phyloP scores from a whole-genome alignment of 2,329 filamentous ascomycete genomes.

The Albifimbria verrucaria region DNA sequence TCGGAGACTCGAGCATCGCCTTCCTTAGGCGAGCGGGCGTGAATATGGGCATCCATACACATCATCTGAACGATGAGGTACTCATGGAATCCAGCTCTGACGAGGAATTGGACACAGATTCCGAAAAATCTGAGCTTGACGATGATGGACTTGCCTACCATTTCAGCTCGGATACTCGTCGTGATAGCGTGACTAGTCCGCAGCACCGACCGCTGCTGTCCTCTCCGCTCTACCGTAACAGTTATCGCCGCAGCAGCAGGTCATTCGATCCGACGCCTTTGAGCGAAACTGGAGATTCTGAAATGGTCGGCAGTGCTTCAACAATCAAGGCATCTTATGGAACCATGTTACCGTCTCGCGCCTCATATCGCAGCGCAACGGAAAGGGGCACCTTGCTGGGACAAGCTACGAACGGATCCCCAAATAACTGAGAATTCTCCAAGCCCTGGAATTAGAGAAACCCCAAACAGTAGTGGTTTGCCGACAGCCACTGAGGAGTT shows the following conservation, averaged over 20 bases:
- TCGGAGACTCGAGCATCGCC: slow-evolving; percentile 56
- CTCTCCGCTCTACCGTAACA: not conserved
- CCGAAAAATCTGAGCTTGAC: slow-evolving; percentile 24
- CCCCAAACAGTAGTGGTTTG: not conserved
- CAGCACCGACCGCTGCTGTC: not conserved
- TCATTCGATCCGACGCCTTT: not conserved
- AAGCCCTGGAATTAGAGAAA: not conserved
- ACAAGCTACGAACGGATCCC: slow-evolving; percentile 10
- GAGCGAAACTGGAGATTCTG: slow-evolving; percentile 9
- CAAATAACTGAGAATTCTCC: slow-evolving; percentile 4
- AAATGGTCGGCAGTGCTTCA: not conserved
- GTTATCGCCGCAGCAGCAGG: not conserved
- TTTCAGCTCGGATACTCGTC: not conserved
- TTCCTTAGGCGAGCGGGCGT: slow-evolving; percentile 56
- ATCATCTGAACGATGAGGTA: slow-evolving; percentile 63
- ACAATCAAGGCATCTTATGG: slow-evolving; percentile 24
- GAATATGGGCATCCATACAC: slow-evolving; percentile 72
- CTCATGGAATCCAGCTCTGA: slow-evolving; percentile 39
- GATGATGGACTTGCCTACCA: slow-evolving; percentile 12
- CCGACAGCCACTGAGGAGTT: not conserved
- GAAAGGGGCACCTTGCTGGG: no score
- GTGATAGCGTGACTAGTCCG: not conserved
- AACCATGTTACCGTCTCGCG: slow-evolving; percentile 25
- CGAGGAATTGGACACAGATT: slow-evolving; percentile 27
- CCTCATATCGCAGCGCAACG: not conserved